Base-by-base conservation (phyloP, 2,329 filamentous ascomycete species). In the Clonostachys sp. region DNA sequence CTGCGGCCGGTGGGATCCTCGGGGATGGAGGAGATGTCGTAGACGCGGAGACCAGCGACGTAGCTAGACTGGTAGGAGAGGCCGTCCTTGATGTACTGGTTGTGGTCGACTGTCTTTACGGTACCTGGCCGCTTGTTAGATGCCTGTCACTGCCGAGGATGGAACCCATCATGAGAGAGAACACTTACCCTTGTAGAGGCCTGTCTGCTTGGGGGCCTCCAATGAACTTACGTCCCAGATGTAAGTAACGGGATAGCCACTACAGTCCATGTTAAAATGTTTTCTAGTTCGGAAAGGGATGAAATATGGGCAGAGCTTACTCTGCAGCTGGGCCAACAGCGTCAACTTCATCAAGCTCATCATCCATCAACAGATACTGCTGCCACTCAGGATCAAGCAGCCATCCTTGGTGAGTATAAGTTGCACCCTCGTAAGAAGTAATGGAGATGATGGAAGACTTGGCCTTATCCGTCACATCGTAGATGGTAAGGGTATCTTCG, bases 331-430 rank as follows among this genome's bases (percentile, higher is more conserved):
- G 65, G 9, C 68, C 72, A 0, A 63, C 60, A 5, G 57, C 57
- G 6, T 72, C 57, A 5, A 54, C 48, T 62, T 81, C 77, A 48
- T 81, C 77, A 12, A 74, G 65, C 57, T 80, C 77, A 51, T 80
- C 76, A 51, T 80, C 76, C 6, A 78, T 56, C 13, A 78, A 63
- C 5, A 80, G 67, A 55, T 67, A 77, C 41, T 69, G 70, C 39
- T 71, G 63, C 45, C 60, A 70, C 34, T 66, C 58, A 2, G 61
- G 57, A 55, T 78, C 72, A 20, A 78, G 65, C 5, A 81, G 65
- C 64, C 73, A 75, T 7, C 80, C 80, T 53, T 83, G 80, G 56
- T 83, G 80, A 2, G 77, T 80, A 62, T 82, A 83, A 5, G 72
- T 62, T 8, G 77, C 77, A 40, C 78, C 78, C 18, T 74, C 70